These are phyloP conservation scores for Paramecium primaurelia DNA, from an alignment of 73 alveolate genomes.

Conservation along the genomic window DNA sequence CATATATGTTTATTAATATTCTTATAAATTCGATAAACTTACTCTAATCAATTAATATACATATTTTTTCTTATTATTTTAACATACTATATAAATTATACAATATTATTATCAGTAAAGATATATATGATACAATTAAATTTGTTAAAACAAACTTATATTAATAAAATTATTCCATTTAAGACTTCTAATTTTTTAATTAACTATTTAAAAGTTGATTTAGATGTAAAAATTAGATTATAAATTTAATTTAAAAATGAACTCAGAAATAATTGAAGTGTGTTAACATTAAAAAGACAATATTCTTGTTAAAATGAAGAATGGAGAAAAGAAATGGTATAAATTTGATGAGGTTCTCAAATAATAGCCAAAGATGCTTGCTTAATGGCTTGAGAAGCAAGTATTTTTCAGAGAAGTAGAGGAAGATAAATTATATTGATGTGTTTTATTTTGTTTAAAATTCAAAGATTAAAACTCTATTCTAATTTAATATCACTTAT, in stretches of 20 bases:
- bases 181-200: not conserved
- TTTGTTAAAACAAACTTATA: not conserved
- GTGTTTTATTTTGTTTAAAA: not conserved
- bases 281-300: not conserved
- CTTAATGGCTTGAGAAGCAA: not conserved
- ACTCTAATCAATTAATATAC: not conserved
- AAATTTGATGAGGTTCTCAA: not conserved
- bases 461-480: not conserved
- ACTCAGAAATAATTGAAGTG: constrained; percentile 21
- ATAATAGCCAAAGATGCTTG: not conserved
- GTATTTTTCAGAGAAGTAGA: constrained; percentile 9
- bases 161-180: not conserved
- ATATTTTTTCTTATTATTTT: no score
- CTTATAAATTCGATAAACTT: not conserved
- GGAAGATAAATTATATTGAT: constrained; percentile 2
- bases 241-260: not conserved
- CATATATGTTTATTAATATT: not conserved
- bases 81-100: not conserved
- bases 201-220: not conserved
- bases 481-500: not conserved
- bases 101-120: not conserved
- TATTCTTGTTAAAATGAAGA: not conserved
- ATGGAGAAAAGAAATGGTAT: constrained; percentile 3
- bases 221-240: not conserved
- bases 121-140: not conserved